Evolutionary conservation across 768 basidiomycete genomes (phyloP).

Genomic region (Podaxis sp.): DNA sequence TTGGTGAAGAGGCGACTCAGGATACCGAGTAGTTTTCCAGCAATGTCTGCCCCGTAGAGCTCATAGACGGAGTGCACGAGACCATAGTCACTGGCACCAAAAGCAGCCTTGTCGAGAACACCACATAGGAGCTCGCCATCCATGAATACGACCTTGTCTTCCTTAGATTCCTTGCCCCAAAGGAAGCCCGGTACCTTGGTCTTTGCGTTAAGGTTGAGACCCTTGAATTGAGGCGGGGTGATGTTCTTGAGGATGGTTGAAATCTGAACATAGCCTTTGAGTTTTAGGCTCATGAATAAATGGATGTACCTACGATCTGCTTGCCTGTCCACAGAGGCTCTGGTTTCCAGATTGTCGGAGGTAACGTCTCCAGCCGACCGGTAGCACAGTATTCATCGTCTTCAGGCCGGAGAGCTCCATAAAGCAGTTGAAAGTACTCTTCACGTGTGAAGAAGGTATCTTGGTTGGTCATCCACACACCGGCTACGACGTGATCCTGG

Average conservation of each 20-base stretch:
- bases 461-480: slow-evolving; percentile 98
- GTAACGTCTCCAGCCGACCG: slow-evolving; percentile 74
- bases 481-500: slow-evolving; percentile 98
- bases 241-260: slow-evolving; percentile 93
- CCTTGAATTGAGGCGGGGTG: slow-evolving; percentile 74
- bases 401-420: slow-evolving; percentile 91
- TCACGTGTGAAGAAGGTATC: slow-evolving; percentile 94
- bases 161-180: slow-evolving; percentile 80
- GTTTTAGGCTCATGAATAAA: not conserved
- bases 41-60: slow-evolving; percentile 85
- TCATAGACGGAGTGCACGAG: slow-evolving; percentile 97
- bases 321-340: slow-evolving; percentile 95
- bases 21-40: slow-evolving; percentile 89
- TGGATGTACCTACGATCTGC: slow-evolving; percentile 71
- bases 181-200: slow-evolving; percentile 87
- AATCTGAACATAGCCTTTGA: slow-evolving; percentile 52
- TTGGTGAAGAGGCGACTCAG: slow-evolving; percentile 95
- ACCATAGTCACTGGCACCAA: slow-evolving; percentile 94
- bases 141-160: slow-evolving; percentile 87
- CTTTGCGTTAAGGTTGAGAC: slow-evolving; percentile 81
- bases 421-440: slow-evolving; percentile 94
- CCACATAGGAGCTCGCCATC: slow-evolving; percentile 94
- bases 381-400: slow-evolving; percentile 54
- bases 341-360: slow-evolving; percentile 93
- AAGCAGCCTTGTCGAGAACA: slow-evolving; percentile 95